These are phyloP conservation scores for Phialophora macrospora DNA, from an alignment of 2,329 filamentous ascomycete species.

Conservation along the genomic window DNA sequence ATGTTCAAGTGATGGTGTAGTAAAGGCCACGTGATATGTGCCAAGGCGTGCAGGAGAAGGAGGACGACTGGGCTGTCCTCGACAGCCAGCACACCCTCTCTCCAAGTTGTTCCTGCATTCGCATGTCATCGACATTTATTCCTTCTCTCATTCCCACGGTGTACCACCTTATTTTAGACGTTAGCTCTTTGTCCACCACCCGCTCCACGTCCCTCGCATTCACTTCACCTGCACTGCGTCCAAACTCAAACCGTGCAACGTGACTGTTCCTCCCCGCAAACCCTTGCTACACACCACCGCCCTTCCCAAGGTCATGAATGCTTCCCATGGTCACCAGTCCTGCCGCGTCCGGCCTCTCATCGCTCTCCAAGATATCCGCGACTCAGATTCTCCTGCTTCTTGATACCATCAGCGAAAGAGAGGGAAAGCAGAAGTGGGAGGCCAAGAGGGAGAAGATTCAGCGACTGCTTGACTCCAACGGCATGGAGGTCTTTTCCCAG, in stretches of 20 bases:
- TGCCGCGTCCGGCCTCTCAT: slow-evolving; percentile 58
- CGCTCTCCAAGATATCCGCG: slow-evolving; percentile 88
- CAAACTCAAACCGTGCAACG: slow-evolving; percentile 10
- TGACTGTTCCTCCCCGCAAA: slow-evolving; percentile 19
- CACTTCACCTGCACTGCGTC: background rate
- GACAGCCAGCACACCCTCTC: slow-evolving; percentile 16
- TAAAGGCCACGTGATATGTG: background rate
- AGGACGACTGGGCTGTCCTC: background rate
- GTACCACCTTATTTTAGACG: slow-evolving; percentile 9
- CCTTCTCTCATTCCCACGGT: slow-evolving; percentile 8
- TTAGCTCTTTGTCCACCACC: slow-evolving; percentile 5
- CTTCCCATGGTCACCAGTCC: slow-evolving; percentile 45
- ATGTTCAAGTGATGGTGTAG: background rate
- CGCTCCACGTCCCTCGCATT: background rate
- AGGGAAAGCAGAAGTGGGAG: slow-evolving; percentile 89
- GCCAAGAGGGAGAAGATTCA: slow-evolving; percentile 86
- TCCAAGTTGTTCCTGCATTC: slow-evolving; percentile 19
- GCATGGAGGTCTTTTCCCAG: slow-evolving; percentile 97
- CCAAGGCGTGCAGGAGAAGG: slow-evolving; percentile 7
- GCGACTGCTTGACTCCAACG: slow-evolving; percentile 96
- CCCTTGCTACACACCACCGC: slow-evolving; percentile 20
- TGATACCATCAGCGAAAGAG: slow-evolving; percentile 93
- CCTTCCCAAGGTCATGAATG: slow-evolving; percentile 38
- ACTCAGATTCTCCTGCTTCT: slow-evolving; percentile 94
- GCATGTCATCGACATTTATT: slow-evolving; percentile 17